Evolutionary conservation across 371 early-diverging fungal species (phyloP).

Genomic region (Zopfochytrium polystomum): DNA sequence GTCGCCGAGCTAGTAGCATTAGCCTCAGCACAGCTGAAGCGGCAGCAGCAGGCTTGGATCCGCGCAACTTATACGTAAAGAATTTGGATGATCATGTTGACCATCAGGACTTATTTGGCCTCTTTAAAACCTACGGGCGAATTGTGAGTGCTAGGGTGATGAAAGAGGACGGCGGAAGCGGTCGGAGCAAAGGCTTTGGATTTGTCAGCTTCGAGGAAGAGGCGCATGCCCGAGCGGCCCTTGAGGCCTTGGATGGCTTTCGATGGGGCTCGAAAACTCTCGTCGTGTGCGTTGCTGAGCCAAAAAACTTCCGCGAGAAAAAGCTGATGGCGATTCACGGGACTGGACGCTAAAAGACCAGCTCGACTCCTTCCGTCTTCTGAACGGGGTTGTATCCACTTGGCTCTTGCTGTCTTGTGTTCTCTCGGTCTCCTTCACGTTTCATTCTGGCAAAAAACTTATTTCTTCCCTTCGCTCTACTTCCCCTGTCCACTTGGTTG

Average conservation of each 20-base stretch:
- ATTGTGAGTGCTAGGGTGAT: slow-evolving; percentile 43
- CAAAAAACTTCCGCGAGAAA: slow-evolving; percentile 38
- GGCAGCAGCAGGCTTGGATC: slow-evolving; percentile 24
- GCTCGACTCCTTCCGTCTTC: no score
- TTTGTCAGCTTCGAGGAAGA: slow-evolving; percentile 38
- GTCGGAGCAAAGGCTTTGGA: slow-evolving; percentile 45
- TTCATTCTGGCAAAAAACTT: no score
- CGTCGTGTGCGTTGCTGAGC: slow-evolving; percentile 44
- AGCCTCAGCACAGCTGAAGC: no score
- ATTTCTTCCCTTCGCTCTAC: no score
- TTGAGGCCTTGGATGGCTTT: slow-evolving; percentile 37
- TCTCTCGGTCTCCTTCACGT: no score
- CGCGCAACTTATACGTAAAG: slow-evolving; percentile 43
- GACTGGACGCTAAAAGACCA: no score
- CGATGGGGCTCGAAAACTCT: slow-evolving; percentile 26
- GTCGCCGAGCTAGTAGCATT: no score
- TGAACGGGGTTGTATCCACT: no score
- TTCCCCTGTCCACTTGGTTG: no score
- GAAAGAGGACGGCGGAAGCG: slow-evolving; percentile 33
- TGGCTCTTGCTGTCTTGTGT: no score
- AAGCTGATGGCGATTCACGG: slow-evolving; percentile 28
- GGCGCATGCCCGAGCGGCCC: slow-evolving; percentile 34
- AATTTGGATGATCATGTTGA: slow-evolving; percentile 35
- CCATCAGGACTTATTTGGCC: slow-evolving; percentile 34
- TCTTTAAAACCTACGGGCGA: slow-evolving; percentile 41